These are phyloP conservation scores for Globisporangium cederbergense DNA, from an alignment of 352 stramenopile species.

Conservation along the genomic window DNA sequence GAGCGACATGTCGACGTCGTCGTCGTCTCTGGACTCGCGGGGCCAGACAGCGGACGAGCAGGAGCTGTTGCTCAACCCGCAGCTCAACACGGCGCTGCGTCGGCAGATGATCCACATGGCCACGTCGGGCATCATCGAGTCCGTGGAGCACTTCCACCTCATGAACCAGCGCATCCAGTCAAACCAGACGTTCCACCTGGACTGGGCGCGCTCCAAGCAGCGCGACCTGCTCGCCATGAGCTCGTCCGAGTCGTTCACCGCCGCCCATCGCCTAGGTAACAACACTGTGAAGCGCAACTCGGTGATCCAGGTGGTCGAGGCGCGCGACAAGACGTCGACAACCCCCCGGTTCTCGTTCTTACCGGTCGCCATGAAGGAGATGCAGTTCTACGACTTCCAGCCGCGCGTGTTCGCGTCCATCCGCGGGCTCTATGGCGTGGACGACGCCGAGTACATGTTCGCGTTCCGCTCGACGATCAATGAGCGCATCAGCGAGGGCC, in stretches of 20 bases:
- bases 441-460: conserved; percentile 77
- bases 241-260: conserved; percentile 37
- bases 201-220: conserved; percentile 74
- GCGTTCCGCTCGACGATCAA: conserved; percentile 83
- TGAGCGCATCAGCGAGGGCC: conserved; percentile 87
- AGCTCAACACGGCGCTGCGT: conserved; percentile 82
- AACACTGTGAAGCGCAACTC: conserved; percentile 40
- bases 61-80: conserved; percentile 58
- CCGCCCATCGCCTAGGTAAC: conserved; percentile 1
- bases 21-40: conserved; percentile 1
- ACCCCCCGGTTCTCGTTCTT: conserved; percentile 55
- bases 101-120: conserved; percentile 89
- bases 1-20: conserved; percentile 7
- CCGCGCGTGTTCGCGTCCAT: conserved; percentile 78
- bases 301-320: conserved; percentile 63
- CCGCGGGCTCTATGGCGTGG: conserved; percentile 56
- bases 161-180: conserved; percentile 61
- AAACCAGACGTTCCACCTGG: conserved; percentile 80
- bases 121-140: conserved; percentile 85
- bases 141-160: conserved; percentile 75
- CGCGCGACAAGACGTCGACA: conserved; percentile 35
- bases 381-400: conserved; percentile 88
- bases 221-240: conserved; percentile 41
- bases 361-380: conserved; percentile 69
- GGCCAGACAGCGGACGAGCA: conserved; percentile 27